Base-by-base conservation (phyloP, 2,329 filamentous ascomycete species). In the Macroventuria anomochaeta region DNA sequence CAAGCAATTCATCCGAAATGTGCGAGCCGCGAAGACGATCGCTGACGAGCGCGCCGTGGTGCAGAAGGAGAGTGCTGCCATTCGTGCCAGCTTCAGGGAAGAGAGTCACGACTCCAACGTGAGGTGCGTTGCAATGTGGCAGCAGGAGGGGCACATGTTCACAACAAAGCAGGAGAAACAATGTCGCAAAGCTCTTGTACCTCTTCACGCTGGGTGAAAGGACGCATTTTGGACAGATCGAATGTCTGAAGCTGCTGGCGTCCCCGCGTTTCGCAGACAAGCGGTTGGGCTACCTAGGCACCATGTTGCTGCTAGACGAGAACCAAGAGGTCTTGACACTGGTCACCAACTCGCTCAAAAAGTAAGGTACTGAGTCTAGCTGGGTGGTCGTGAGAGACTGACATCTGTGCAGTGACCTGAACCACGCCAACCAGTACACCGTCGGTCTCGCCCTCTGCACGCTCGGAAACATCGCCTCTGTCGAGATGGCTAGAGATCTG, bases 1-100 rank as follows among this genome's bases (percentile, higher is more conserved):
- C 76, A 99, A 99, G 81, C 95, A 97, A 80, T 99, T 99, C 80
- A 99, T 99, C 78, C 93, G 95, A 75, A 97, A 97, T 79, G 95
- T 99, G 74, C 91, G 95, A 75, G 93, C 95, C 58, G 92, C 95
- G 57, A 99, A 99, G 82, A 99, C 95, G 29, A 97, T 99, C 74
- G 96, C 96, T 75, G 95, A 99, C 79, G 95, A 99, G 81, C 88
- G 95, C 73, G 93, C 95, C 46, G 95, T 99, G 51, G 96, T 99
- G 61, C 95, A 97, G 72, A 99, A 99, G 79, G 95, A 99, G 81
- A 99, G 95, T 78, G 95, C 95, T 54, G 91, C 93, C 40, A 99
- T 99, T 73, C 86, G 95, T 78, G 92, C 95, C 65, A 97, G 93
- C 79, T 99, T 99, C 76, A 87, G 95, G 72, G 95, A 99, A 78